These are phyloP conservation scores for Teratosphaeria pseudoeucalypti DNA, from an alignment of 2,329 filamentous ascomycete species.

Conservation along the genomic window DNA sequence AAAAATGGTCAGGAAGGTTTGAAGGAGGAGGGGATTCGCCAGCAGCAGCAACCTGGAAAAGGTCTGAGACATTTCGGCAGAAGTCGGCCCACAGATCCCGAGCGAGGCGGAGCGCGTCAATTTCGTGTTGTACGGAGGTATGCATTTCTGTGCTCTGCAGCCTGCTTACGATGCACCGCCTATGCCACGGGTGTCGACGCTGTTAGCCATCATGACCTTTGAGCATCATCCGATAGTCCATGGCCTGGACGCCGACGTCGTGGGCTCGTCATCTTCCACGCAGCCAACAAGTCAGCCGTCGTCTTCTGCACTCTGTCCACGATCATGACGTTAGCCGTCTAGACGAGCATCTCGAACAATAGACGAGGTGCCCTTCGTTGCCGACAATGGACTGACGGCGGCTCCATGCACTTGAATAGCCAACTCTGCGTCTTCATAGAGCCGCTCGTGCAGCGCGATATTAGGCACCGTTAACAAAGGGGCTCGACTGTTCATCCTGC, in stretches of 20 bases:
- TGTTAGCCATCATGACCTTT: too few relatives aligned
- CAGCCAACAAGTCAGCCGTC: not conserved
- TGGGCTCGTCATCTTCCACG: not conserved
- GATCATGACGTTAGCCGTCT: not conserved
- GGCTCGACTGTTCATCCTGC: not conserved
- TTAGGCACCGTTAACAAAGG: not conserved
- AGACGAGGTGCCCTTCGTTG: not conserved
- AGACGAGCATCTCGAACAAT: not conserved
- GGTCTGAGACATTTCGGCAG: not conserved
- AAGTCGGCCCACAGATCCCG: not conserved
- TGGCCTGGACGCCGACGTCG: not conserved
- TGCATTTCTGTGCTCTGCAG: too few relatives aligned
- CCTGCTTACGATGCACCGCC: too few relatives aligned
- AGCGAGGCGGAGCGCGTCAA: too few relatives aligned
- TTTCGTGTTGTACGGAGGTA: too few relatives aligned
- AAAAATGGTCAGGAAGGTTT: not conserved
- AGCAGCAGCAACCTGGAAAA: not conserved
- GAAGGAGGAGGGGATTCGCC: not conserved
- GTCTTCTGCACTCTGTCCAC: not conserved
- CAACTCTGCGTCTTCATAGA: conserved; percentile 1
- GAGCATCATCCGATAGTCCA: not conserved
- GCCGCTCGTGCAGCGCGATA: not conserved
- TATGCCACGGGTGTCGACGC: too few relatives aligned
- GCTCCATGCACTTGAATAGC: not conserved
- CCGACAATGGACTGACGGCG: not conserved